Evolutionary conservation across 257 asterid genomes (phyloP), one percentile per base, ranked within the genome.

Genomic region (Solanum chilense): DNA sequence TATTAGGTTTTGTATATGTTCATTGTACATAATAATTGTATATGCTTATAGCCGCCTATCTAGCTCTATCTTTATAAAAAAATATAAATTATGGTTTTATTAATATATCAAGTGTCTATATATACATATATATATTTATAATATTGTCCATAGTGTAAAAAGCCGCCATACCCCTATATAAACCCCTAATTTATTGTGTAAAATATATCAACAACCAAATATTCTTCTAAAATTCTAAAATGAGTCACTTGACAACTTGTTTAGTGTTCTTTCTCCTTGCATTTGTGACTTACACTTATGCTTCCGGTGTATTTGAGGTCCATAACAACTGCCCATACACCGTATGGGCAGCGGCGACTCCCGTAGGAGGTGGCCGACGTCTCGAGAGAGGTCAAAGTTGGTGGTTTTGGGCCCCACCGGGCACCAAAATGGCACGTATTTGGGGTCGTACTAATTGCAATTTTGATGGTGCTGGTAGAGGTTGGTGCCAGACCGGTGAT

Each of bases 391-490:
- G 92, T 27, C 88, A 89, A n/a, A 62, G 91, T 3, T 88, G 92
- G 92, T 87, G 82, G 82, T 15, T 91, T 25, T 73, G 66, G 35
- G 90, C 90, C 1, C 86, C 93, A 7, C 83, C 91, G 0, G 91
- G 92, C 4, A 91, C 92, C 3, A 20, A 18, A 23, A 64, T 68
- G 6, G 91, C 88, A 71, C 88, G 92, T 6, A 92, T 95, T 81
- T 95, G 96, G 98, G 95, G 93, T 52, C 92, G 96, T 9, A 94
- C 96, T 18, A 89, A 91, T 88, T 95, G 98, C 92, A 88, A 88
- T 77, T 95, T 94, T 45, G 84, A 94, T 87, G 42, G 85, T 2
- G 60, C 90, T 9, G 98, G 98, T 20, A 64, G 81, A 7, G 96
- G 97, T 75, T 18, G 86, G 31, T 94, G 97, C 87, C 90, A 88